Conservation (phyloP, 805 yeast genomes). For the Cyberlindnera japonica region DNA sequence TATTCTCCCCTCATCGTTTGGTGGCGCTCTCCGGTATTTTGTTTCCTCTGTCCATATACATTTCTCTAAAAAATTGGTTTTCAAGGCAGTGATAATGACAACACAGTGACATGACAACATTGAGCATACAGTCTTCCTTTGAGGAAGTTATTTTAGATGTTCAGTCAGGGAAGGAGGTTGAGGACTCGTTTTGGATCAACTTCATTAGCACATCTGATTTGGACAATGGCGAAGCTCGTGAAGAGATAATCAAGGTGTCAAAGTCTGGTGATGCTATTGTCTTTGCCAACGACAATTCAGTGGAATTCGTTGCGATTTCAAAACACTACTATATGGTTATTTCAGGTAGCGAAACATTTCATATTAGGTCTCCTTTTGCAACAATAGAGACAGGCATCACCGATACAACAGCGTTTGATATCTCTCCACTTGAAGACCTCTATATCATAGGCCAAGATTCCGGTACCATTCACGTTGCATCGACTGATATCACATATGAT, state of each 20-base stretch:
- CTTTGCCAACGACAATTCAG: constrained; percentile 18
- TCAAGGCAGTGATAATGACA: too few species aligned
- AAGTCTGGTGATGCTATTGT: constrained; percentile 13
- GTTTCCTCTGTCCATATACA: background rate
- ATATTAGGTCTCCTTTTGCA: constrained; percentile 14
- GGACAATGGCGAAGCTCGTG: constrained; percentile 26
- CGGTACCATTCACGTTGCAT: constrained; percentile 31
- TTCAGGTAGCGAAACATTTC: constrained; percentile 15
- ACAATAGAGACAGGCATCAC: constrained; percentile 2
- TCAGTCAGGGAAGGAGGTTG: constrained; percentile 14
- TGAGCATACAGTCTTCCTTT: constrained; percentile 41
- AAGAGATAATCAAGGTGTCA: constrained; percentile 29
- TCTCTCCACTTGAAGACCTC: constrained; percentile 28
- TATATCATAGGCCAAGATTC: constrained; percentile 33
- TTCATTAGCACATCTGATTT: constrained; percentile 16
- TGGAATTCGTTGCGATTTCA: constrained; percentile 9
- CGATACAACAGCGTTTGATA: constrained; percentile 31
- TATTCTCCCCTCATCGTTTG: too few species aligned
- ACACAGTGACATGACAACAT: constrained; percentile 18
- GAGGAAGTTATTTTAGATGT: constrained; percentile 41
- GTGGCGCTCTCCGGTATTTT: too few species aligned
- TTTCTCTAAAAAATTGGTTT: too few species aligned
- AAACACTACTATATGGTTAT: background rate
- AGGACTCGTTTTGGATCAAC: constrained; percentile 44
- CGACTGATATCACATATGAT: background rate